phyloP scores from a whole-genome alignment of 2,329 filamentous ascomycete genomes.

The Sporothrix phasma region DNA sequence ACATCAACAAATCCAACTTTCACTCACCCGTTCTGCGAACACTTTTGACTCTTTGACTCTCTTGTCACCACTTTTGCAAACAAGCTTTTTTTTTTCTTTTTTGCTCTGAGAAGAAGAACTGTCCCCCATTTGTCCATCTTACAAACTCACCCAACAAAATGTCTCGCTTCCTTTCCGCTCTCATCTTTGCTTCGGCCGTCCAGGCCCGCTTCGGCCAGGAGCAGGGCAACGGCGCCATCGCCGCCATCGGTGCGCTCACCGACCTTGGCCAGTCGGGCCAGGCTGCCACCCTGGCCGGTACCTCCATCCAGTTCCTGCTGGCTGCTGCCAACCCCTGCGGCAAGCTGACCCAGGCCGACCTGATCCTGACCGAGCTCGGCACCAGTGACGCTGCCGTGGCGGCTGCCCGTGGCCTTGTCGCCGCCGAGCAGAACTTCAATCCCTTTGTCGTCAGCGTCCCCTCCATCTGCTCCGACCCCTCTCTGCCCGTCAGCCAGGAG shows the following conservation, averaged over 20 bases:
- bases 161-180: conserved; percentile 27
- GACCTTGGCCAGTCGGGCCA: conserved; percentile 46
- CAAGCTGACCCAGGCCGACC: conserved; percentile 52
- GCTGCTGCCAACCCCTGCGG: conserved; percentile 37
- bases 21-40: conserved; percentile 15
- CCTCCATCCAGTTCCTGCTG: conserved; percentile 50
- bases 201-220: conserved; percentile 54
- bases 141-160: neutral
- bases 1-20: neutral
- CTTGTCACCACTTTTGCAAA: neutral
- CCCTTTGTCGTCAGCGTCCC: conserved; percentile 50
- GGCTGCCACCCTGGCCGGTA: conserved; percentile 52
- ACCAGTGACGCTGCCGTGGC: conserved; percentile 47
- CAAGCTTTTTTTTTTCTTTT: neutral
- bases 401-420: conserved; percentile 36
- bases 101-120: neutral
- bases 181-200: conserved; percentile 22
- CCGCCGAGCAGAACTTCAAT: conserved; percentile 22
- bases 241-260: conserved; percentile 41
- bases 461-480: conserved; percentile 53
- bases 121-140: neutral
- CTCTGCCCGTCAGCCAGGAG: conserved; percentile 48
- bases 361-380: conserved; percentile 53
- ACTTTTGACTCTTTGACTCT: neutral
- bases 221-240: conserved; percentile 40